Conservation (phyloP, 306 rosid species). For the Vigna hirtella region DNA sequence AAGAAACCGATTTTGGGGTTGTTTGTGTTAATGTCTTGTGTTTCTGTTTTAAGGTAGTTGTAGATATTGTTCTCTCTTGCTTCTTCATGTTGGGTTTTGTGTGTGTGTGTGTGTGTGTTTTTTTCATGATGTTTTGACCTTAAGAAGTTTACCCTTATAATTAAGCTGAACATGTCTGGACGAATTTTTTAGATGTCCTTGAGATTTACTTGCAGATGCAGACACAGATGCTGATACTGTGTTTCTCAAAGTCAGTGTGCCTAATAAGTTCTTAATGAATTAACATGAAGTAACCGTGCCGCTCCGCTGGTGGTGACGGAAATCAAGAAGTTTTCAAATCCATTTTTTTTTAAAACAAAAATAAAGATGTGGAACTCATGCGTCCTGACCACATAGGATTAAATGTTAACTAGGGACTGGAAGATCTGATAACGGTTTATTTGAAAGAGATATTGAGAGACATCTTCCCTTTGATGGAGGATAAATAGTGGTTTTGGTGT, state of each 20-base stretch:
- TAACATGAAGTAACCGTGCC: not conserved
- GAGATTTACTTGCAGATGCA: conserved; percentile 31
- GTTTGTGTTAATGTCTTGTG: not conserved
- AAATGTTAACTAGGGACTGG: conserved; percentile 6
- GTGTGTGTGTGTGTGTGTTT: not conserved
- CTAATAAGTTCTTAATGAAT: not conserved
- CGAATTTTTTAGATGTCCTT: not conserved
- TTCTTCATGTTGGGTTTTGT: conserved; percentile 22
- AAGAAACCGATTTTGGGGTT: conserved; percentile 42
- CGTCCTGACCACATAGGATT: not conserved
- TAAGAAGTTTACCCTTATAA: conserved; percentile 13
- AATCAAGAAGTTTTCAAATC: conserved; percentile 23
- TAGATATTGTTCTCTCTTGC: conserved; percentile 17
- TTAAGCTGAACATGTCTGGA: conserved; percentile 16
- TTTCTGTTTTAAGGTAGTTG: conserved; percentile 2
- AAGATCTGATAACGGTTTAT: conserved; percentile 23
- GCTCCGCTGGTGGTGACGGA: not conserved
- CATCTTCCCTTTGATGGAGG: not conserved
- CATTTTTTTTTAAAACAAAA: not conserved
- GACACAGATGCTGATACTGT: conserved; percentile 12
- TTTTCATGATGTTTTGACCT: conserved; percentile 31
- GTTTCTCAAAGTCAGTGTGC: conserved; percentile 31
- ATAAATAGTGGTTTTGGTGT: not conserved
- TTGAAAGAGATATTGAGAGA: conserved; percentile 16
- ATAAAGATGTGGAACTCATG: not conserved